A percentile compares a stretch with the other conserved stretches of the same genome.
Evolutionary conservation across 345 rosid genomes (phyloP).

Genomic region (Bruguiera parviflora): DNA sequence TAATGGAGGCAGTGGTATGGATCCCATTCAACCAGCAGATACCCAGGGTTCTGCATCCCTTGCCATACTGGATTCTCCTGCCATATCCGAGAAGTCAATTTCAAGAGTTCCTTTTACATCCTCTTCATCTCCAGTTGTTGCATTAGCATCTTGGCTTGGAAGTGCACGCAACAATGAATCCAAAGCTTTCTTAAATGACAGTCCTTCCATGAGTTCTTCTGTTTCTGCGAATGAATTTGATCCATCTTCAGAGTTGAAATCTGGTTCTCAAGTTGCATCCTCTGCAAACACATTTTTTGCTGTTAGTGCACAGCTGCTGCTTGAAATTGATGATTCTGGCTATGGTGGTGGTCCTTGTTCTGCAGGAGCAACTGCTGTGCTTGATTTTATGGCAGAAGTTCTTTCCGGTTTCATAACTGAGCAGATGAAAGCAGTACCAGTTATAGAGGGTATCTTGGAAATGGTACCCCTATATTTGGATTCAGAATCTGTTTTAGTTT

Average conservation of each 20-base stretch:
- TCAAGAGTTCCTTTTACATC: conserved; percentile 49
- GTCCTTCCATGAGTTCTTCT: conserved; percentile 68
- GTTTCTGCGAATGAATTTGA: conserved; percentile 61
- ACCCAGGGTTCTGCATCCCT: conserved; percentile 64
- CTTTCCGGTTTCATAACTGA: conserved; percentile 86
- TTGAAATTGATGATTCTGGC: conserved; percentile 89
- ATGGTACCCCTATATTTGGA: conserved; percentile 85
- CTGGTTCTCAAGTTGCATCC: conserved; percentile 53
- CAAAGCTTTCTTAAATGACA: conserved; percentile 39
- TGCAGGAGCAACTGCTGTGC: conserved; percentile 92
- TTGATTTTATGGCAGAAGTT: conserved; percentile 97
- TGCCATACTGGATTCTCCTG: conserved; percentile 61
- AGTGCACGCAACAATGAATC: conserved; percentile 54
- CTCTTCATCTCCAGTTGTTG: conserved; percentile 69
- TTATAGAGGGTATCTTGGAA: conserved; percentile 82
- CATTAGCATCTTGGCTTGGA: conserved; percentile 80
- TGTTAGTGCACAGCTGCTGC: conserved; percentile 65
- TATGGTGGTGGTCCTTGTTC: conserved; percentile 99
- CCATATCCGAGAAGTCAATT: conserved; percentile 74
- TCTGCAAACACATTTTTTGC: conserved; percentile 49
- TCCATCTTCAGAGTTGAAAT: conserved; percentile 61
- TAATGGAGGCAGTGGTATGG: conserved; percentile 32
- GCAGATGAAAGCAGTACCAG: conserved; percentile 79
- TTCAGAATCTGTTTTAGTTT: conserved; percentile 80
- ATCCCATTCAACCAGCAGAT: conserved; percentile 47